These are phyloP conservation scores for Halteria grandinella DNA, from an alignment of 73 alveolate genomes.

Conservation along the genomic window DNA sequence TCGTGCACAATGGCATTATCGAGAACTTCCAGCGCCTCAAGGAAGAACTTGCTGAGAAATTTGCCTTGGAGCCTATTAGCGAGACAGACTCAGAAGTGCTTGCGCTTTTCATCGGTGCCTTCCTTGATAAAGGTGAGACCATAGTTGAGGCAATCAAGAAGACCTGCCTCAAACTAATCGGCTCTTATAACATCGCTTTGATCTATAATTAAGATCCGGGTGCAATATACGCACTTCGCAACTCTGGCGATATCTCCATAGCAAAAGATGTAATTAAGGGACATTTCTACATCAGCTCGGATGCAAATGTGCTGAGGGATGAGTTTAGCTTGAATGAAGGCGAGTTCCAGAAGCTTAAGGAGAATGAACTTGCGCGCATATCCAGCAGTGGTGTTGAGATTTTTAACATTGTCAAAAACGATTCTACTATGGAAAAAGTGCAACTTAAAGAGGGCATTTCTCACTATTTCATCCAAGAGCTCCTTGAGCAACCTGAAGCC, in stretches of 20 bases:
- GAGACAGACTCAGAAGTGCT: constrained; percentile 62
- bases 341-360: constrained; percentile 31
- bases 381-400: no score
- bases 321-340: constrained; percentile 38
- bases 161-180: constrained; percentile 28
- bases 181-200: constrained; percentile 45
- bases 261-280: neutral
- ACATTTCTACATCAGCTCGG: constrained; percentile 30
- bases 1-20: constrained; percentile 56
- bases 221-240: constrained; percentile 7
- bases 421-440: no score
- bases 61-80: neutral
- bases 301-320: neutral
- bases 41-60: neutral
- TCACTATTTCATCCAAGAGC: constrained; percentile 65
- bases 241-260: constrained; percentile 36
- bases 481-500: constrained; percentile 71
- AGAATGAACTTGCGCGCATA: constrained; percentile 48
- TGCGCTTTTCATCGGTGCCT: constrained; percentile 45
- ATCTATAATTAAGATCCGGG: constrained; percentile 27
- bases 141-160: constrained; percentile 2
- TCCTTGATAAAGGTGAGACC: constrained; percentile 12
- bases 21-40: constrained; percentile 28
- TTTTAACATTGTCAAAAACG: no score
- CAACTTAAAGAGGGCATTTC: constrained; percentile 56